Base-by-base conservation (phyloP, 495 filamentous ascomycete species). In the Xylaria acuta region DNA sequence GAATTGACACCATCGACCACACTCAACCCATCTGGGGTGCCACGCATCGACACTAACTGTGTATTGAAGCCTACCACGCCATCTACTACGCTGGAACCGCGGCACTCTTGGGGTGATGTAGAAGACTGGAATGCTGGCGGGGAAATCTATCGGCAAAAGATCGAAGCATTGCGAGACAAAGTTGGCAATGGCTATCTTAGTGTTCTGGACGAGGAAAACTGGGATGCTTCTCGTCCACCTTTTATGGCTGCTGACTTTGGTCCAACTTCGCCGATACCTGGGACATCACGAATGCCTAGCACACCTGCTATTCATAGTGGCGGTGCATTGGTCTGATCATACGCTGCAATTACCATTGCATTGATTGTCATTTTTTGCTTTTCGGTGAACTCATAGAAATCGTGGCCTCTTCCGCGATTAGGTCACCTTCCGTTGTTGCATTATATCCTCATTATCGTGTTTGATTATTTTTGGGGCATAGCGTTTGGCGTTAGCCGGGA, bases 101-200 rank as follows among this genome's bases (percentile, higher is more conserved):
- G 79, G 25, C 75, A 81, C 53, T 73, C 79, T 53, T 84, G 83
- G 76, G 84, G 79, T 34, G 84, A 86, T 53, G 80, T 78, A 38
- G 83, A 86, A 67, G 86, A 92, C 67, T 92, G 92, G 88, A 88
- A 89, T 64, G 82, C 90, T 56, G 89, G 90, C 64, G 90, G 91
- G 62, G 93, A 97, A 75, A 83, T 93, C 7, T 97, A 95, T 79
- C 88, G 90, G 49, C 92, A 91, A 79, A 94, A 94, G 75, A 89
- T 98, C 60, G 94, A 96, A 80, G 92, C 92, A 16, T 82, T 97
- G 22, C 91, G 92, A 53, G 91, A 90, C 74, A 93, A 97, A 72
- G 90, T 97, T 64, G 93, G 94, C 45, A 92, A 88, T 72, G 90
- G 89, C 62, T 99, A 97, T 88, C 86, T 98, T 40, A 94, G 89